Conservation (phyloP, 1,284 basidiomycete genomes). For the Ustilago curta region DNA sequence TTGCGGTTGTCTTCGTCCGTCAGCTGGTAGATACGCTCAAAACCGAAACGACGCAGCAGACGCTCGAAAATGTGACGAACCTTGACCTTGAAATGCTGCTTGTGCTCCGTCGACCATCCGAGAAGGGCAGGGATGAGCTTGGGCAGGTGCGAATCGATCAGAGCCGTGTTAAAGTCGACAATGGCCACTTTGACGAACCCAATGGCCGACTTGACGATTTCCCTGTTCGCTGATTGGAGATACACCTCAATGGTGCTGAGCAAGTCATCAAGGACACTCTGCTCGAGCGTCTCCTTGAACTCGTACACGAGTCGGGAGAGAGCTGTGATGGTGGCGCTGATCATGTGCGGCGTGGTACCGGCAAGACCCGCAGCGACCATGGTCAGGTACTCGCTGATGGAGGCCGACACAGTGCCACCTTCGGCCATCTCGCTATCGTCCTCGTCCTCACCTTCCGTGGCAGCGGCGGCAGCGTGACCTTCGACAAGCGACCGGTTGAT, state of each 20-base stretch:
- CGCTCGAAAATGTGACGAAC: slow-evolving; percentile 97
- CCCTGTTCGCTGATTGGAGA: slow-evolving; percentile 90
- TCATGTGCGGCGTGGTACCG: slow-evolving; percentile 95
- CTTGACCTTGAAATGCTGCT: slow-evolving; percentile 98
- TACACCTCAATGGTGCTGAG: slow-evolving; percentile 89
- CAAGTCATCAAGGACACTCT: slow-evolving; percentile 85
- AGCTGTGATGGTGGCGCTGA: slow-evolving; percentile 94
- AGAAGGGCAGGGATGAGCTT: slow-evolving; percentile 86
- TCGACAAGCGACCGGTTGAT: slow-evolving; percentile 83
- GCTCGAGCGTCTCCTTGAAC: slow-evolving; percentile 81
- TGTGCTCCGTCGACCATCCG: slow-evolving; percentile 94
- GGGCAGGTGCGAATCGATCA: slow-evolving; percentile 81
- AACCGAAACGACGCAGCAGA: slow-evolving; percentile 90
- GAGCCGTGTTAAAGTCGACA: slow-evolving; percentile 80
- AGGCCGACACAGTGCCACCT: slow-evolving; percentile 77
- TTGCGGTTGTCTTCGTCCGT: slow-evolving; percentile 78
- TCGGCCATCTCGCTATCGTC: slow-evolving; percentile 43
- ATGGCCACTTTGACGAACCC: slow-evolving; percentile 95
- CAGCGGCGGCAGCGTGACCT: slow-evolving; percentile 70
- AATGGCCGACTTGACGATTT: slow-evolving; percentile 95
- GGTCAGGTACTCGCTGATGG: slow-evolving; percentile 90
- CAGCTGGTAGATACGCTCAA: slow-evolving; percentile 78
- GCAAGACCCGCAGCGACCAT: slow-evolving; percentile 97
- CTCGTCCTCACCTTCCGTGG: slow-evolving; percentile 28
- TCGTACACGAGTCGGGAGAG: slow-evolving; percentile 94